Conservation (phyloP, 306 rosid genomes). For the Elaeagnus macrophylla region DNA sequence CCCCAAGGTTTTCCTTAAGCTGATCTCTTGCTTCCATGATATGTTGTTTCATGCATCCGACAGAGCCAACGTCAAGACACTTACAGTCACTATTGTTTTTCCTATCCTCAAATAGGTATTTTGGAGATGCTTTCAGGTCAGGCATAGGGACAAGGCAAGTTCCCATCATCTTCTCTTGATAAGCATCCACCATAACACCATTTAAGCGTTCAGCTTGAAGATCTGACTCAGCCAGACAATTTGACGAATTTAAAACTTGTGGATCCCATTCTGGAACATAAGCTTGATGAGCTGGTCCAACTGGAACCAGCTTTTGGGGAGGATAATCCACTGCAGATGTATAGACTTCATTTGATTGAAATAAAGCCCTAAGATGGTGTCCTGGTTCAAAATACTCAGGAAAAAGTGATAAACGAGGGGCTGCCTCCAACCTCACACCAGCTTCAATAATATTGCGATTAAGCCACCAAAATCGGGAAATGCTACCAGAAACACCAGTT, state of each 20-base stretch:
- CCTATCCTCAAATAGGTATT: slow-evolving; percentile 7
- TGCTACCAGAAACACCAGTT: slow-evolving; percentile 19
- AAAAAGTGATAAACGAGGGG: slow-evolving; percentile 26
- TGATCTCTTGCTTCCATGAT: slow-evolving; percentile 23
- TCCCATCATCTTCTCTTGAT: slow-evolving; percentile 22
- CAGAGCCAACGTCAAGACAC: slow-evolving; percentile 28
- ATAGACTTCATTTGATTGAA: slow-evolving; percentile 16
- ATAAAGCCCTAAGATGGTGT: slow-evolving; percentile 15
- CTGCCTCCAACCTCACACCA: slow-evolving; percentile 21
- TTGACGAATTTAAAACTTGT: slow-evolving; percentile 16
- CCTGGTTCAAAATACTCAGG: slow-evolving; percentile 24
- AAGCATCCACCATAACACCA: slow-evolving; percentile 2
- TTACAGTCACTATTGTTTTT: slow-evolving; percentile 14
- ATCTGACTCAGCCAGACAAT: background rate
- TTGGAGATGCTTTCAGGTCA: slow-evolving; percentile 13
- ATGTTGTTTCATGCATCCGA: slow-evolving; percentile 28
- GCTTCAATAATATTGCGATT: slow-evolving; percentile 17
- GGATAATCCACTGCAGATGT: slow-evolving; percentile 20
- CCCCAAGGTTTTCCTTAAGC: slow-evolving; percentile 25
- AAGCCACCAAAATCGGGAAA: slow-evolving; percentile 16
- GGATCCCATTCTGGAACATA: slow-evolving; percentile 26
- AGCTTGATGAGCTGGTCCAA: slow-evolving; percentile 33
- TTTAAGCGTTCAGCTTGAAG: background rate
- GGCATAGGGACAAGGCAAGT: slow-evolving; percentile 25
- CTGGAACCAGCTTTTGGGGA: slow-evolving; percentile 22